These are phyloP conservation scores for Colletotrichum lupini DNA, from an alignment of 2,329 filamentous ascomycete genomes.

Conservation along the genomic window DNA sequence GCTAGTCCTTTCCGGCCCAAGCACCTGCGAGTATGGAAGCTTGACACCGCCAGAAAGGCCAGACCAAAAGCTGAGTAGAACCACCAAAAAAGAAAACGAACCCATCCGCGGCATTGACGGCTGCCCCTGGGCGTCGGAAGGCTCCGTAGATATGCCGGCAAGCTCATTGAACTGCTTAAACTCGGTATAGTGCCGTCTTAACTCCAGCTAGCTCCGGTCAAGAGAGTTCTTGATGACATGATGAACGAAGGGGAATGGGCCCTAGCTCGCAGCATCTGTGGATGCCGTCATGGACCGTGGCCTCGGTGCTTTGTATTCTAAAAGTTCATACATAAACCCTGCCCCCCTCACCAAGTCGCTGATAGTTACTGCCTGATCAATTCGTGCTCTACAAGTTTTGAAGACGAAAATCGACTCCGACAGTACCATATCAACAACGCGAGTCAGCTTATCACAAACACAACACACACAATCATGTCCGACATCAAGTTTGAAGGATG, in stretches of 20 bases:
- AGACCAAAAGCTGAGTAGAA: background rate
- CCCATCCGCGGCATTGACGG: conserved; percentile 14
- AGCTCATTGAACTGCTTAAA: background rate
- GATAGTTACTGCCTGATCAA: rapidly evolving
- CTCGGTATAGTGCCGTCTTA: conserved; percentile 20
- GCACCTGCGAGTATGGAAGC: background rate
- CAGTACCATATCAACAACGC: background rate
- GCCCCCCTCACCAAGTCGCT: background rate
- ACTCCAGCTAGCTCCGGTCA: conserved; percentile 28
- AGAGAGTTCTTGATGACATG: conserved; percentile 20
- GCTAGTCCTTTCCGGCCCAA: background rate
- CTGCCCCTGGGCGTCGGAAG: background rate
- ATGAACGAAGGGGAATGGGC: background rate
- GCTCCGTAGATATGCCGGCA: background rate
- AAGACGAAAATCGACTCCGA: background rate
- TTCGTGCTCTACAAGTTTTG: background rate
- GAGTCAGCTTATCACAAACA: background rate
- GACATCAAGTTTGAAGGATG: conserved; percentile 63
- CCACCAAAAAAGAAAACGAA: background rate
- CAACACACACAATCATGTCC: conserved; percentile 40
- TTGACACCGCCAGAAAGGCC: conserved; percentile 1
- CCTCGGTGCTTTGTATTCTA: background rate
- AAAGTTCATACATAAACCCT: conserved; percentile 5
- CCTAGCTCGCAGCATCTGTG: background rate
- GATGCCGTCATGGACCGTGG: conserved; percentile 30